Evolutionary conservation across 257 asterid species (phyloP), one percentile per base, ranked within the genome.

Genomic region (Scutellaria minor): DNA sequence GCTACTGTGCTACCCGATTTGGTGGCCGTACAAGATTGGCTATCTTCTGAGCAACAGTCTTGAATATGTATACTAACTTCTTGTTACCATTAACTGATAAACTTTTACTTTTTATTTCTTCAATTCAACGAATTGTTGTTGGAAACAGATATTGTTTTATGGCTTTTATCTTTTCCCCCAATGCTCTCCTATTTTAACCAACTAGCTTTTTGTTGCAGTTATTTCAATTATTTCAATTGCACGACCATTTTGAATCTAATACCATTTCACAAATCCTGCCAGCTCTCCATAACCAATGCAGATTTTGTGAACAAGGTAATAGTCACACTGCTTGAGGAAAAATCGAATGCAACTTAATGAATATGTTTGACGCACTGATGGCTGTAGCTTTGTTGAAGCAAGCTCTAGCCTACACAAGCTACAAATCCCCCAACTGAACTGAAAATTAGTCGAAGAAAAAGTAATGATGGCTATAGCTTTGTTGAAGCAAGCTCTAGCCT

Each of bases 1-100:
- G 98, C 96, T 3, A 64, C 71, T 10, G 98, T 92, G 57, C 86
- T 92, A 14, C 98, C 99, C 4, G 78, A 92, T 75, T 82, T 95
- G 88, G 87, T 51, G 58, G 88, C 98, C 10, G 77, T 81, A 10
- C 85, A 81, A 74, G 90, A 90, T 6, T 92, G 91, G 95, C 92
- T 92, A 53, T 83, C 88, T 64, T 80, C 92, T 39, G 82, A 79
- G 46, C 13, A 73, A 63, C 71, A 67, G 56, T 55, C 67, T 57
- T 65, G 70, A 72, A 31, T 31, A 31, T 66, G 39, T 55, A 31
- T 40, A 74, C 18, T 44, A 8, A 10, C 35, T 57, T 27, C 76
- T 63, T 83, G 66, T 64, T 64, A 60, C 68, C n/a, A 41, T 2
- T 60, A 47, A 67, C 42, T n/a, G 68, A 31, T 11, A 18, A 46